A percentile compares a stretch with the other conserved stretches of the same genome.
phyloP scores from a whole-genome alignment of 2,329 filamentous ascomycete genomes.

The Fusarium denticulatum region DNA sequence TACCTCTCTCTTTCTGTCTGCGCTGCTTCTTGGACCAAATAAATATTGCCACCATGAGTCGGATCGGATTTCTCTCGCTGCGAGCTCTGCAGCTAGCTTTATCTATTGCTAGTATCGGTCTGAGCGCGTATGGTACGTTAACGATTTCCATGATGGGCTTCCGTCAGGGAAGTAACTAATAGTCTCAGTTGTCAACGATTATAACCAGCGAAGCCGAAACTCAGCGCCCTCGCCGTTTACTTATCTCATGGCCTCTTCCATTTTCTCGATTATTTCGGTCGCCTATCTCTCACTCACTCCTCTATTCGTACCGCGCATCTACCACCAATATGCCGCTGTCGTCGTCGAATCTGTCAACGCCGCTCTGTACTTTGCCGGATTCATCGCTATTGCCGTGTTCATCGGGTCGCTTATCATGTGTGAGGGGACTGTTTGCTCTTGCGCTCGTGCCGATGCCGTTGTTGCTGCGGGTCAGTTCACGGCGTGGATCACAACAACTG shows the following conservation, averaged over 20 bases:
- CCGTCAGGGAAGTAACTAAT: slow-evolving; percentile 1
- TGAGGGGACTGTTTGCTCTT: slow-evolving; percentile 64
- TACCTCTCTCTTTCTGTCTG: not conserved
- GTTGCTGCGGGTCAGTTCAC: slow-evolving; percentile 64
- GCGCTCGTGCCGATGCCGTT: slow-evolving; percentile 64
- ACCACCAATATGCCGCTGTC: slow-evolving; percentile 60
- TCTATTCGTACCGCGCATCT: slow-evolving; percentile 55
- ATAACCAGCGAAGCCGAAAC: slow-evolving; percentile 61
- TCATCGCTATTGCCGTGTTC: slow-evolving; percentile 67
- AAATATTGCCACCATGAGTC: slow-evolving; percentile 29
- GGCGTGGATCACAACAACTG: slow-evolving; percentile 62
- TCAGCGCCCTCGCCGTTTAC: slow-evolving; percentile 65
- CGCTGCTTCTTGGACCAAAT: not conserved
- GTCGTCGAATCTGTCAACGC: slow-evolving; percentile 62
- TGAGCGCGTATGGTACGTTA: slow-evolving; percentile 39
- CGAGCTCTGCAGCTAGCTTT: slow-evolving; percentile 40
- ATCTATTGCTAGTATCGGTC: slow-evolving; percentile 37
- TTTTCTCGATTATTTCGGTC: slow-evolving; percentile 65
- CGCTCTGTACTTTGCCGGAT: slow-evolving; percentile 68
- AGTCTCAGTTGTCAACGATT: slow-evolving; percentile 67
- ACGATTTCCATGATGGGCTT: not conserved
- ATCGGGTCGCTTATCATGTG: slow-evolving; percentile 66
- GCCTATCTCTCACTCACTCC: slow-evolving; percentile 62
- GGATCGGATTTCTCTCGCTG: slow-evolving; percentile 27
- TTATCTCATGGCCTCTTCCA: slow-evolving; percentile 65